Evolutionary conservation across 345 rosid species (phyloP).

Genomic region (Eucalyptus coolabah): DNA sequence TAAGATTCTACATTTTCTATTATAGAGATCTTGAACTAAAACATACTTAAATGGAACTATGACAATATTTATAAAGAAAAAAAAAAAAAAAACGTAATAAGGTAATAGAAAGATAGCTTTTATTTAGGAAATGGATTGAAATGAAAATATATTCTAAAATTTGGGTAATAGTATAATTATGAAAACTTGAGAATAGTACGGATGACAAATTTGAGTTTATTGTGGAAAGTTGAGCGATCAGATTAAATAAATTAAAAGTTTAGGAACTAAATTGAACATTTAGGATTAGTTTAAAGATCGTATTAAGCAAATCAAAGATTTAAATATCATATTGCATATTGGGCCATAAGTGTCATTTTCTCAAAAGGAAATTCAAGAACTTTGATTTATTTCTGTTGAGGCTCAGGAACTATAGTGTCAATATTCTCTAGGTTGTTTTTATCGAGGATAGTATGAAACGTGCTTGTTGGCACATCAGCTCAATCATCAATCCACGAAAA

Average conservation of each 20-base stretch:
- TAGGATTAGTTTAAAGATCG: fast-evolving
- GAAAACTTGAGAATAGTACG: background rate
- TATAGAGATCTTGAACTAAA: background rate
- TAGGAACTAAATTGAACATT: background rate
- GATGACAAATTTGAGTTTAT: background rate
- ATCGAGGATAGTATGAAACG: background rate
- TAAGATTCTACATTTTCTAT: background rate
- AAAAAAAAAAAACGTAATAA: no score
- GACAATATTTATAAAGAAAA: no score
- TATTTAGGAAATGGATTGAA: background rate
- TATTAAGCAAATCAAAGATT: no score
- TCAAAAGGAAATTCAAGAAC: background rate
- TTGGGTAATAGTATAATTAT: background rate
- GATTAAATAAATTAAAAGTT: no score
- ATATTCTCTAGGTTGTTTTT: background rate
- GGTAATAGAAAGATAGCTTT: background rate
- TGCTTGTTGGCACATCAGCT: background rate
- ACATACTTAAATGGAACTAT: background rate
- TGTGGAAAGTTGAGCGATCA: background rate
- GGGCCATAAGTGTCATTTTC: no score
- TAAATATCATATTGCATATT: no score
- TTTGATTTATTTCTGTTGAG: background rate
- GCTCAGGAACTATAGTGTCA: background rate
- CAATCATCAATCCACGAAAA: background rate
- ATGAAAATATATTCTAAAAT: no score